phyloP scores from a whole-genome alignment of 2,329 filamentous ascomycete genomes.

The Zymoseptoria pseudotritici region DNA sequence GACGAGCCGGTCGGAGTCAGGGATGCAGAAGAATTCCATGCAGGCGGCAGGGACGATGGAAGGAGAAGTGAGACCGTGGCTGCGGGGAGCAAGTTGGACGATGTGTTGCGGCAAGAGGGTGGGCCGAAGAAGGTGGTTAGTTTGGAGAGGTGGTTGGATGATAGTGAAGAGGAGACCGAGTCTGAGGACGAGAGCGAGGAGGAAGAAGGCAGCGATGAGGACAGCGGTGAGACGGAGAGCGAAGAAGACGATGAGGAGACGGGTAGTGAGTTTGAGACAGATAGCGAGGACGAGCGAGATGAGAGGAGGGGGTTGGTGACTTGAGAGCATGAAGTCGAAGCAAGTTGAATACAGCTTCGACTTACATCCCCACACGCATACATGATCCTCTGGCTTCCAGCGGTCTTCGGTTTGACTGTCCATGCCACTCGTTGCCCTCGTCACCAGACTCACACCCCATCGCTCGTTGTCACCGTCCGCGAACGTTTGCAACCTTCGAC shows the following conservation, averaged over 20 bases:
- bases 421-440: too few species aligned
- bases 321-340: not conserved
- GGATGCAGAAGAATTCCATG: constrained; percentile 44
- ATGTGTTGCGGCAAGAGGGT: constrained; percentile 47
- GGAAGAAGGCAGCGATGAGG: constrained; percentile 37
- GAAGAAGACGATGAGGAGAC: constrained; percentile 37
- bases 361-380: too few species aligned
- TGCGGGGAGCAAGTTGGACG: constrained; percentile 58
- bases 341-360: not conserved
- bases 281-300: constrained; percentile 38
- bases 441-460: too few species aligned
- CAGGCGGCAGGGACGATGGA: constrained; percentile 30
- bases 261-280: constrained; percentile 30
- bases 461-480: too few species aligned
- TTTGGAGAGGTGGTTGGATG: constrained; percentile 86
- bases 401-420: too few species aligned
- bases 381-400: too few species aligned
- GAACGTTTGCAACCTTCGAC: too few species aligned
- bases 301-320: not conserved
- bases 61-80: constrained; percentile 34
- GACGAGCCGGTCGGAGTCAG: constrained; percentile 72
- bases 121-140: constrained; percentile 59
- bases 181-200: constrained; percentile 46
- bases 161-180: constrained; percentile 52
- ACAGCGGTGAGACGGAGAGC: constrained; percentile 47